phyloP scores from a whole-genome alignment of 2,329 filamentous ascomycete species.

The Botrytis elliptica region DNA sequence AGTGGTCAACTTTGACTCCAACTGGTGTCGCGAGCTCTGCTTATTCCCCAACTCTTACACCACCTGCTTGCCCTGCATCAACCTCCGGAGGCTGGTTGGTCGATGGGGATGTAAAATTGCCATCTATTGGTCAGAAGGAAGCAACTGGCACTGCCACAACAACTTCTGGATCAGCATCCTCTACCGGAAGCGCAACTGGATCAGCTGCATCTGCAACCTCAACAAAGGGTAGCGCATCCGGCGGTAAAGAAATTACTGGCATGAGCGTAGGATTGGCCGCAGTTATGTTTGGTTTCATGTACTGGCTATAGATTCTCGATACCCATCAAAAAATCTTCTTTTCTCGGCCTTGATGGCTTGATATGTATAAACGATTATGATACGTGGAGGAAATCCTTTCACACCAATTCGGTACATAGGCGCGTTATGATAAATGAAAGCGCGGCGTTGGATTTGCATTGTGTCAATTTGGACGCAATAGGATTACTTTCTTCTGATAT shows the following conservation, averaged over 20 bases:
- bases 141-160: conserved; percentile 34
- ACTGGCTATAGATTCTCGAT: conserved; percentile 45
- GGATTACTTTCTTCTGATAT: background rate
- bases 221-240: conserved; percentile 44
- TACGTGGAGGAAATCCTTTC: conserved; percentile 10
- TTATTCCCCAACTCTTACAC: conserved; percentile 63
- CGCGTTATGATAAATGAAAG: conserved; percentile 30
- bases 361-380: conserved; percentile 25
- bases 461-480: conserved; percentile 7
- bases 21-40: conserved; percentile 63
- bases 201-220: conserved; percentile 40
- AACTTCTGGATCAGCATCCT: conserved; percentile 38
- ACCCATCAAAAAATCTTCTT: conserved; percentile 6
- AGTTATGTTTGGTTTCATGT: conserved; percentile 53
- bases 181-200: conserved; percentile 34
- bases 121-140: conserved; percentile 56
- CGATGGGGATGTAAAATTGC: conserved; percentile 66
- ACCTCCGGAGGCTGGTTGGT: conserved; percentile 72
- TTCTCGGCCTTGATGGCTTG: conserved; percentile 15
- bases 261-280: conserved; percentile 50
- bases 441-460: conserved; percentile 28
- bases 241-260: conserved; percentile 49
- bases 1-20: conserved; percentile 73
- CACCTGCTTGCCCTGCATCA: conserved; percentile 67
- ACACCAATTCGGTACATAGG: conserved; percentile 23